phyloP scores from a whole-genome alignment of 164 flowering plant species.

The Cinnamomum micranthum region DNA sequence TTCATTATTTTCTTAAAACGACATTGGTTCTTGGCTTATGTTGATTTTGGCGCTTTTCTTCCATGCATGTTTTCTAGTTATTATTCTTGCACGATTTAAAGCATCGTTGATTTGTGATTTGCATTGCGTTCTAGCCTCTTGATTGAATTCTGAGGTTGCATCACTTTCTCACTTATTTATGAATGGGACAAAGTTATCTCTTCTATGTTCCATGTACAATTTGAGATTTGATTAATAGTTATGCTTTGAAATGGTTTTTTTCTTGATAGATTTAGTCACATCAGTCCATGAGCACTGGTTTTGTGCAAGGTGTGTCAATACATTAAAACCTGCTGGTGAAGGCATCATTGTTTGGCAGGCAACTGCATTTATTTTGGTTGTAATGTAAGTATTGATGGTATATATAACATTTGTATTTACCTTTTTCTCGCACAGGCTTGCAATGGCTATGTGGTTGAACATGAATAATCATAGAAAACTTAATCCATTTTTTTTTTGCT shows the following conservation, averaged over 20 bases:
- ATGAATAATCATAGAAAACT: background rate
- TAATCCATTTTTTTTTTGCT: background rate
- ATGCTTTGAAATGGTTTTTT: background rate
- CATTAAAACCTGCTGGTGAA: conserved; percentile 78
- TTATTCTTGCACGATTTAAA: background rate
- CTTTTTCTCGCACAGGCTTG: background rate
- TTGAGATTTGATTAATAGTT: background rate
- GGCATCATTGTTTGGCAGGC: conserved; percentile 89
- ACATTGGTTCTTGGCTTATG: no score
- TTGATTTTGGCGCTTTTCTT: no score
- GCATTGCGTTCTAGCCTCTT: no score
- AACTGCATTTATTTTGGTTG: conserved; percentile 66
- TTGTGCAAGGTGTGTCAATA: conserved; percentile 76
- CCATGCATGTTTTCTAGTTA: background rate
- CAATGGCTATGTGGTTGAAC: background rate
- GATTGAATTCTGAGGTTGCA: no score
- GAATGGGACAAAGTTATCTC: background rate
- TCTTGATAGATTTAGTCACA: conserved; percentile 67
- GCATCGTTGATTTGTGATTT: no score
- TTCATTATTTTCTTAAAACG: no score
- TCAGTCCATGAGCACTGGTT: conserved; percentile 90
- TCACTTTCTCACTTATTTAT: no score
- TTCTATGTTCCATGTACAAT: background rate
- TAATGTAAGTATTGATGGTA: conserved; percentile 47
- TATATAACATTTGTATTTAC: background rate